phyloP scores from a whole-genome alignment of 176 grass and related monocot genomes.

The Raddia guianensis region DNA sequence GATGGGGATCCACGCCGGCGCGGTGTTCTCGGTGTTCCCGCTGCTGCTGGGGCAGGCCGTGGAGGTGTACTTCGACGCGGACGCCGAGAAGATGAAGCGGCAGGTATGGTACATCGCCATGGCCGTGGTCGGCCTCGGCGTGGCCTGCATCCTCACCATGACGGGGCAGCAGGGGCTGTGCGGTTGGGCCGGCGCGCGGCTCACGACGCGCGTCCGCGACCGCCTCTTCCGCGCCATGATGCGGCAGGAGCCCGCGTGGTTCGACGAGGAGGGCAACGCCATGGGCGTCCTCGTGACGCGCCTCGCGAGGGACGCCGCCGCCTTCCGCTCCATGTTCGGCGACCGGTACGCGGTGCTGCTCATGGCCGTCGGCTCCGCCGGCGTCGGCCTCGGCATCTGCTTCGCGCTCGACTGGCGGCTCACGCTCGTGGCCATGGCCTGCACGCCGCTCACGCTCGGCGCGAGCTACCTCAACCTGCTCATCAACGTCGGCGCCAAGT shows the following conservation, averaged over 20 bases:
- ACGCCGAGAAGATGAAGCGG: constrained; percentile 56
- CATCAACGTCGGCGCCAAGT: constrained; percentile 42
- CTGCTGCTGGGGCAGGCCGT: constrained; percentile 63
- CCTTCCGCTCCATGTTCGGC: constrained; percentile 61
- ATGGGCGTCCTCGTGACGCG: constrained; percentile 52
- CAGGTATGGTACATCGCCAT: constrained; percentile 50
- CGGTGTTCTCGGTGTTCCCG: constrained; percentile 67
- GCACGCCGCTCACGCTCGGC: constrained; percentile 53
- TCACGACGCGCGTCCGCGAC: constrained; percentile 53
- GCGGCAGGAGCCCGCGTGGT: constrained; percentile 62
- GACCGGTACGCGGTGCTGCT: constrained; percentile 67
- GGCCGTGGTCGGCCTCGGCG: constrained; percentile 51
- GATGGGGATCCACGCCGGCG: constrained; percentile 56
- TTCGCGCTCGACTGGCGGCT: constrained; percentile 61
- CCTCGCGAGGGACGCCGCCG: constrained; percentile 50
- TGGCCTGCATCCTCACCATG: constrained; percentile 63
- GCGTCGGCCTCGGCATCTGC: constrained; percentile 57
- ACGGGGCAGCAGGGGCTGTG: constrained; percentile 68
- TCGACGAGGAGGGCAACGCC: constrained; percentile 62
- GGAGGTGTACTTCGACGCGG: constrained; percentile 47
- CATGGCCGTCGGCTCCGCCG: constrained; percentile 60
- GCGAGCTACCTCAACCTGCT: constrained; percentile 61
- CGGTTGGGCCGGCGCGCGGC: constrained; percentile 54
- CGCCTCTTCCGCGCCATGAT: constrained; percentile 61
- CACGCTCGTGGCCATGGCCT: constrained; percentile 44